These are phyloP conservation scores for Hirsutella minnesotensis DNA, from an alignment of 2,329 filamentous ascomycete genomes.

Conservation along the genomic window DNA sequence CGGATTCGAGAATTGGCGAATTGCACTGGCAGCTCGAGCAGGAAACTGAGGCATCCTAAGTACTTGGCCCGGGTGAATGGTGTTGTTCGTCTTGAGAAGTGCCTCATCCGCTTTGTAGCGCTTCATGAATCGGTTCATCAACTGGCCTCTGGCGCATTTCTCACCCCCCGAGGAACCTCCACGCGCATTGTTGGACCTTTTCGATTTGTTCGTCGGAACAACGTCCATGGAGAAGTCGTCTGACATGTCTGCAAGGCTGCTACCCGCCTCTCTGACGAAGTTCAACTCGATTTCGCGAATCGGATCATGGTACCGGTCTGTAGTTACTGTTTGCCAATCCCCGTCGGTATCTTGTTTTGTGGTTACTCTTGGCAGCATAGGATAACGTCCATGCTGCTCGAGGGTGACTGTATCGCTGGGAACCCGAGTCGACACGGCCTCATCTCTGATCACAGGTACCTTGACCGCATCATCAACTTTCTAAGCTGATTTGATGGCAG, in stretches of 20 bases:
- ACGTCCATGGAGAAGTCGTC: conserved; percentile 17
- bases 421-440: neutral
- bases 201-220: neutral
- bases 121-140: neutral
- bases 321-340: conserved; percentile 26
- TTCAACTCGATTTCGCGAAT: conserved; percentile 11
- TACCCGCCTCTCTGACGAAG: conserved; percentile 21
- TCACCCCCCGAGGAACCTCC: neutral
- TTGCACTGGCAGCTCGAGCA: conserved; percentile 11
- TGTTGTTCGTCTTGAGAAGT: neutral
- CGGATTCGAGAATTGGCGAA: conserved; percentile 14
- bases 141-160: neutral
- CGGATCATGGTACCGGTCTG: conserved; percentile 13
- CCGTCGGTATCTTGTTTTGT: conserved; percentile 10
- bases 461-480: conserved; percentile 27
- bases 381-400: neutral
- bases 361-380: conserved; percentile 8
- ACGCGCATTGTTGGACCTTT: neutral
- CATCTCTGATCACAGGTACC: conserved; percentile 16
- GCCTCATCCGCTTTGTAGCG: neutral
- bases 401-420: neutral
- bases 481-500: conserved; percentile 26
- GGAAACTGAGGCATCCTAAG: conserved; percentile 9
- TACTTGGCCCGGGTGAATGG: conserved; percentile 6
- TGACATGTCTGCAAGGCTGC: conserved; percentile 33